Percentiles rank a stretch among this genome's conserved stretches.
phyloP scores from a whole-genome alignment of 2,329 filamentous ascomycete species.

The Elsinoe arachidis region DNA sequence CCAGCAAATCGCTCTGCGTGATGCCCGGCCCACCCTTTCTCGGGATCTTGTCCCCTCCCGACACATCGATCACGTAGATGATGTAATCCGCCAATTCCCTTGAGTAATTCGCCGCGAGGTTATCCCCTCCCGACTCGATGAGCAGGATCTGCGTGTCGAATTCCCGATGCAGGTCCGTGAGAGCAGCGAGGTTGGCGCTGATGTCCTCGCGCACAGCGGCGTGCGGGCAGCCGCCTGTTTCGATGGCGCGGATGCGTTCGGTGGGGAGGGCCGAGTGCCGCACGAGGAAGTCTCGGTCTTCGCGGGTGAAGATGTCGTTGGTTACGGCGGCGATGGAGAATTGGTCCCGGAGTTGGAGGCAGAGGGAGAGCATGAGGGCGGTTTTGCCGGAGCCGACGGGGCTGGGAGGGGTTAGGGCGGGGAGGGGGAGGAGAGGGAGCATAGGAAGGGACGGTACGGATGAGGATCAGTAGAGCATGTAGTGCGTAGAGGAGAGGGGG shows the following conservation, averaged over 20 bases:
- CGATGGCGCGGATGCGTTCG: constrained; percentile 82
- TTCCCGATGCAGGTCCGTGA: constrained; percentile 76
- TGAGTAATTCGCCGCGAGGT: constrained; percentile 92
- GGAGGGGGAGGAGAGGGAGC: background rate
- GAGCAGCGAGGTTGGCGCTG: constrained; percentile 79
- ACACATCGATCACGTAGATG: constrained; percentile 97
- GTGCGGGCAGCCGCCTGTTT: constrained; percentile 95
- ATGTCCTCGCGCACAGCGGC: constrained; percentile 97
- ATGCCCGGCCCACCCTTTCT: constrained; percentile 94
- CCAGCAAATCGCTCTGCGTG: constrained; percentile 84
- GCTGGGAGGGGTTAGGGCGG: constrained; percentile 39
- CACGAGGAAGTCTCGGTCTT: constrained; percentile 96
- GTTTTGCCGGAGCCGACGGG: constrained; percentile 97
- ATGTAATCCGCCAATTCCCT: constrained; percentile 95
- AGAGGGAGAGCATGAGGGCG: constrained; percentile 89
- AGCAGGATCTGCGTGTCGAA: constrained; percentile 78
- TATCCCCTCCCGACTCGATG: constrained; percentile 93
- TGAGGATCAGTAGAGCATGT: background rate
- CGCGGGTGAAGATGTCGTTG: constrained; percentile 96
- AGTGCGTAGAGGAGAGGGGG: background rate
- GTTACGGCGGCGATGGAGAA: constrained; percentile 92
- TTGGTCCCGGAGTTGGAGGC: constrained; percentile 66
- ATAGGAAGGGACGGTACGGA: background rate
- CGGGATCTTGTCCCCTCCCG: constrained; percentile 92
- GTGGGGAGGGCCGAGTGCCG: constrained; percentile 74